Evolutionary conservation across 306 rosid genomes (phyloP), one percentile per base, ranked within the genome.

Genomic region (Macrotyloma uniflorum): DNA sequence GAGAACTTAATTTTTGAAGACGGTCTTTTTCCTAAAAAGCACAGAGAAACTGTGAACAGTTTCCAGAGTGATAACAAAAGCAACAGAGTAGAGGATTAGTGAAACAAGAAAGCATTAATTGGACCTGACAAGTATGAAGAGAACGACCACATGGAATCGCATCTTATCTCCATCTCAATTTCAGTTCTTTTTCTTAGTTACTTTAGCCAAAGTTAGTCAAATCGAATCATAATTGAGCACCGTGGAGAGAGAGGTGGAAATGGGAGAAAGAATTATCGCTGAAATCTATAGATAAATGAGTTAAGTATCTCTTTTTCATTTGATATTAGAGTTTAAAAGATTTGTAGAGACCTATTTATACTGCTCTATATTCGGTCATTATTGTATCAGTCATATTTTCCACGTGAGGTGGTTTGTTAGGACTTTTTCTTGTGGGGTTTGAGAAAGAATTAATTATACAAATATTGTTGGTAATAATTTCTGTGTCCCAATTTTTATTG

Each of bases 121-220:
- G 36, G 15, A 23, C 10, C n/a, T 43, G 69, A 19, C 63, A 40
- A 32, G 8, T 67, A 24, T 23, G 22, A 16, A 28, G 75, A 33
- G 8, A 23, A 43, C 2, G 10, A 47, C 79, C 18, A 26, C 42
- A 7, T 20, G 53, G 16, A 28, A 22, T 19, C 35, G 51, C 67
- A 24, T 66, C 43, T 24, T 40, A 28, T 76, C 33, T 35, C 36
- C 30, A 14, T 19, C 50, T 72, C 5, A 55, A 45, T 8, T 43
- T 32, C 14, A 32, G 20, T 26, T 24, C 1, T 24, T 9, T n/a
- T 24, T n/a, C n/a, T 65, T 3, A 16, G 30, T 51, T 23, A 22
- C 45, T 50, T 50, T 15, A 76, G 33, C 33, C 36, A 76, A 64
- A 32, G 47, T 22, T 28, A 51, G 54, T 5, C 80, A 50, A 65